phyloP scores from a whole-genome alignment of 2,329 filamentous ascomycete species.

The Penicillium janthinellum region DNA sequence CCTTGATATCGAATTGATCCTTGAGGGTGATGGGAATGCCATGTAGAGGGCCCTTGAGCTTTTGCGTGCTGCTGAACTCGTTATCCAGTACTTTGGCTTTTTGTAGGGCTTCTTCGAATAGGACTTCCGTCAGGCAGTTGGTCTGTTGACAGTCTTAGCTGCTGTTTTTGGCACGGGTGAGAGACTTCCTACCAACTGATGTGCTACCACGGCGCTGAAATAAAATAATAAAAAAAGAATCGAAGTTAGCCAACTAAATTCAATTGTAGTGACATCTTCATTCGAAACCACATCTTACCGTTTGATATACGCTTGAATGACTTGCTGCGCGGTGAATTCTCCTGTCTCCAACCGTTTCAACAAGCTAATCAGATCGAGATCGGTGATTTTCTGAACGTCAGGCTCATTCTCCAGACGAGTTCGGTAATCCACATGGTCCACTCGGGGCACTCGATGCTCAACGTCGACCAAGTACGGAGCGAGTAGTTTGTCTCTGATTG shows the following conservation, averaged over 20 bases:
- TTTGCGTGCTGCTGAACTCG: slow-evolving; percentile 33
- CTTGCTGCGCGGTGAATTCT: slow-evolving; percentile 33
- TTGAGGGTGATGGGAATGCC: slow-evolving; percentile 61
- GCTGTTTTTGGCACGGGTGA: neutral
- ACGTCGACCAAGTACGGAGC: slow-evolving; percentile 32
- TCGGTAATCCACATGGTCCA: slow-evolving; percentile 28
- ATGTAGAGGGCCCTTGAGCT: slow-evolving; percentile 54
- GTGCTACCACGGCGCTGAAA: slow-evolving; percentile 30
- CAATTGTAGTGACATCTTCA: too few relatives aligned
- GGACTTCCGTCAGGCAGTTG: slow-evolving; percentile 41
- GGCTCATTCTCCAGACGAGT: slow-evolving; percentile 27
- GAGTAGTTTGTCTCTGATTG: slow-evolving; percentile 29
- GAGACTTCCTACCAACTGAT: slow-evolving; percentile 27
- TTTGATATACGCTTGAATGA: slow-evolving; percentile 35
- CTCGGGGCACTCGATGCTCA: slow-evolving; percentile 26
- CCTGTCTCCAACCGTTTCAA: slow-evolving; percentile 24
- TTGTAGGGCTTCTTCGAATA: slow-evolving; percentile 38
- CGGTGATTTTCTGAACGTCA: slow-evolving; percentile 31
- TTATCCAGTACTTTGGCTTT: slow-evolving; percentile 36
- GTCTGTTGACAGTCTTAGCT: slow-evolving; percentile 24
- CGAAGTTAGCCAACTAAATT: neutral
- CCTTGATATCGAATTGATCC: slow-evolving; percentile 64
- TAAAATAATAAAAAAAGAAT: too few relatives aligned
- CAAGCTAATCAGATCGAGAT: slow-evolving; percentile 31
- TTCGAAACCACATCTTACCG: slow-evolving; percentile 27